Percentiles rank a stretch among this genome's conserved stretches.
phyloP scores from a whole-genome alignment of 2,329 filamentous ascomycete species.

The Alternaria arbusti region DNA sequence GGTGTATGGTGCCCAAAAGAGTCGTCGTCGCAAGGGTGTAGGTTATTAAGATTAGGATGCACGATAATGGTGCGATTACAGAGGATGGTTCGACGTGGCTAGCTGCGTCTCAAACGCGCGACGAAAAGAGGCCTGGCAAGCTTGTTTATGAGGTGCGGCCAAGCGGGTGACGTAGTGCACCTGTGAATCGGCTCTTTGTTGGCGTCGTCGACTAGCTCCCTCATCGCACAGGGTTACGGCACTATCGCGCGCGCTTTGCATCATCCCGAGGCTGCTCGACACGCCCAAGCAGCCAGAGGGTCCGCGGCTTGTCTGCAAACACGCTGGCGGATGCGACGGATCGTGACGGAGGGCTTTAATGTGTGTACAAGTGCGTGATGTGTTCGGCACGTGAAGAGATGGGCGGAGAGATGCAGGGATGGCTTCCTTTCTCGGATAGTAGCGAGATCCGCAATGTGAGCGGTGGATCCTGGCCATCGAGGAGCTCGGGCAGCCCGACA shows the following conservation, averaged over 20 bases:
- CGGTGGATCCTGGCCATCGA: conserved; percentile 8
- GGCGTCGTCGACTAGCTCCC: conserved; percentile 12
- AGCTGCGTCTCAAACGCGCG: conserved; percentile 2
- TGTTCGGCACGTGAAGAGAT: not conserved
- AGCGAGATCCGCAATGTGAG: conserved; percentile 18
- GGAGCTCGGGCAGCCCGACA: conserved; percentile 5
- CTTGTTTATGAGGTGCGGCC: conserved; percentile 27
- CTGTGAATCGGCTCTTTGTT: conserved; percentile 4
- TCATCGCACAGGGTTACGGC: conserved; percentile 16
- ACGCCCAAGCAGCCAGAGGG: not conserved
- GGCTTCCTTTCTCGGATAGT: conserved; percentile 14
- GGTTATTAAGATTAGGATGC: conserved; percentile 17
- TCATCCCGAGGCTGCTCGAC: conserved; percentile 16
- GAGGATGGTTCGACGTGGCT: conserved; percentile 6
- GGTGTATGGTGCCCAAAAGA: not conserved
- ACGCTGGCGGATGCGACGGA: not conserved
- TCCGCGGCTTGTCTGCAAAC: conserved; percentile 7
- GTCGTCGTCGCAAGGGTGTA: not conserved
- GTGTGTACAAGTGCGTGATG: not conserved
- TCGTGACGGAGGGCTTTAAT: not conserved
- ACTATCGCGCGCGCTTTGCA: conserved; percentile 19
- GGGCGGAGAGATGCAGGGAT: conserved; percentile 7
- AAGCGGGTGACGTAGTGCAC: conserved; percentile 23
- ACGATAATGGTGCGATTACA: conserved; percentile 6
- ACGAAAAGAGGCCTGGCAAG: conserved; percentile 4